phyloP scores from a whole-genome alignment of 2,329 filamentous ascomycete genomes.

The Ophidiomyces ophidiicola region DNA sequence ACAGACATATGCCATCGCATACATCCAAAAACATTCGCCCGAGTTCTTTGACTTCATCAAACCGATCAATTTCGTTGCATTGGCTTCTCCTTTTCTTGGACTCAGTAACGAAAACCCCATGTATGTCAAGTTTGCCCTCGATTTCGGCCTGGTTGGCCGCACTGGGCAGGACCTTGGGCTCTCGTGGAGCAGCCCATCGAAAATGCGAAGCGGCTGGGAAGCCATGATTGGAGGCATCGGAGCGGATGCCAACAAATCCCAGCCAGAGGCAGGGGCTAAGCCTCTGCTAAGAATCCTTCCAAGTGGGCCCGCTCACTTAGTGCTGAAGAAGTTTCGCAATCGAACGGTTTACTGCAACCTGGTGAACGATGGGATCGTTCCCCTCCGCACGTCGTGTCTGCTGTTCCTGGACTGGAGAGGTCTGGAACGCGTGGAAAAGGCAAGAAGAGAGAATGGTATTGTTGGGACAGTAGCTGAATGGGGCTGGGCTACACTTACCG shows the following conservation, averaged over 20 bases:
- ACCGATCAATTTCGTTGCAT: conserved; percentile 78
- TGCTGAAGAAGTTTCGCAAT: conserved; percentile 76
- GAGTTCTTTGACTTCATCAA: conserved; percentile 75
- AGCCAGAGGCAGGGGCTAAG: conserved; percentile 67
- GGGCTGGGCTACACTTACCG: conserved; percentile 86
- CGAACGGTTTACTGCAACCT: conserved; percentile 93
- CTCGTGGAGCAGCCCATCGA: conserved; percentile 81
- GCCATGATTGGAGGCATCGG: conserved; percentile 73
- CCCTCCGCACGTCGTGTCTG: conserved; percentile 86
- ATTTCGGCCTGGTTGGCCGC: conserved; percentile 90
- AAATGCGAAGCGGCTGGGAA: conserved; percentile 76
- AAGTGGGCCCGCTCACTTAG: conserved; percentile 78
- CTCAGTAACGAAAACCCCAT: conserved; percentile 95
- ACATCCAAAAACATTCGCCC: conserved; percentile 92
- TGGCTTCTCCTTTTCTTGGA: conserved; percentile 79
- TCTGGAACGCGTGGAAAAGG: conserved; percentile 84
- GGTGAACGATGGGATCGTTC: conserved; percentile 94
- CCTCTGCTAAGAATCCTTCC: conserved; percentile 79
- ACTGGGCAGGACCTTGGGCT: conserved; percentile 91
- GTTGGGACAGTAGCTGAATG: conserved; percentile 88
- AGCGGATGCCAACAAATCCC: conserved; percentile 44
- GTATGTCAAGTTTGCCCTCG: conserved; percentile 92
- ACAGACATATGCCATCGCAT: conserved; percentile 89
- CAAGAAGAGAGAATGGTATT: conserved; percentile 76
- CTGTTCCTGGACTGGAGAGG: conserved; percentile 95